These are phyloP conservation scores for Pseudomassariella vexata DNA, from an alignment of 2,329 filamentous ascomycete species.

Conservation along the genomic window DNA sequence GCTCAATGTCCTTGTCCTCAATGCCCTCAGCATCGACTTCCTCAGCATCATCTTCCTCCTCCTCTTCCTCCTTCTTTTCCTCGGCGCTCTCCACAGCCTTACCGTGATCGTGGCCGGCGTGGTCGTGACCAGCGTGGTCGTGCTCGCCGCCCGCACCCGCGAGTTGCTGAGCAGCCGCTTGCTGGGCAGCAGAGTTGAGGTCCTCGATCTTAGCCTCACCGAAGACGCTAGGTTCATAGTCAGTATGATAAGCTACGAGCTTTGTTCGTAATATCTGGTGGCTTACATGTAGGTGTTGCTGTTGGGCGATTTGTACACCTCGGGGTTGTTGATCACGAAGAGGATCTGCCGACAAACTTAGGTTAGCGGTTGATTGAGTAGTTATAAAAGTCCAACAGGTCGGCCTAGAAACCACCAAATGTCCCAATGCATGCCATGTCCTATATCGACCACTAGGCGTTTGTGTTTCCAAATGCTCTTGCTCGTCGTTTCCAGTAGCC, in stretches of 20 bases:
- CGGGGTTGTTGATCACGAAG: conserved; percentile 99
- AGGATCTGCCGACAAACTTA: conserved; percentile 62
- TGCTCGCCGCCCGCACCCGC: conserved; percentile 64
- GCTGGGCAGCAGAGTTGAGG: conserved; percentile 96
- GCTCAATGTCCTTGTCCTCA: conserved; percentile 98
- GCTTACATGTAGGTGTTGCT: conserved; percentile 99
- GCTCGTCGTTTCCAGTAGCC: too few species aligned
- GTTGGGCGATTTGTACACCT: conserved; percentile 98
- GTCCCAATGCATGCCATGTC: too few species aligned
- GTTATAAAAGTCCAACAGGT: too few species aligned
- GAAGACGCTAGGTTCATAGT: conserved; percentile 68
- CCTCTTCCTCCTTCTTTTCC: conserved; percentile 71
- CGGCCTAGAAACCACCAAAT: too few species aligned
- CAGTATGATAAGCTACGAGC: conserved; percentile 4
- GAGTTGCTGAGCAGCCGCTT: conserved; percentile 91
- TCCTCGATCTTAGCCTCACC: conserved; percentile 99
- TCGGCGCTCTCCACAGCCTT: conserved; percentile 56
- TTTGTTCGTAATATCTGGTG: neutral
- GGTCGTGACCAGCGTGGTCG: conserved; percentile 56
- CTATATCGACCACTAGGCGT: too few species aligned
- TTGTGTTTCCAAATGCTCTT: too few species aligned
- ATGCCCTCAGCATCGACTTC: conserved; percentile 92
- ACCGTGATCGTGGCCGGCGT: conserved; percentile 65
- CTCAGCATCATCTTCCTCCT: conserved; percentile 88
- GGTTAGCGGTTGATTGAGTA: conserved; percentile 9